Evolutionary conservation across 352 stramenopile genomes (phyloP), one percentile per base, ranked within the genome.

Genomic region (Phytophthora meadii): DNA sequence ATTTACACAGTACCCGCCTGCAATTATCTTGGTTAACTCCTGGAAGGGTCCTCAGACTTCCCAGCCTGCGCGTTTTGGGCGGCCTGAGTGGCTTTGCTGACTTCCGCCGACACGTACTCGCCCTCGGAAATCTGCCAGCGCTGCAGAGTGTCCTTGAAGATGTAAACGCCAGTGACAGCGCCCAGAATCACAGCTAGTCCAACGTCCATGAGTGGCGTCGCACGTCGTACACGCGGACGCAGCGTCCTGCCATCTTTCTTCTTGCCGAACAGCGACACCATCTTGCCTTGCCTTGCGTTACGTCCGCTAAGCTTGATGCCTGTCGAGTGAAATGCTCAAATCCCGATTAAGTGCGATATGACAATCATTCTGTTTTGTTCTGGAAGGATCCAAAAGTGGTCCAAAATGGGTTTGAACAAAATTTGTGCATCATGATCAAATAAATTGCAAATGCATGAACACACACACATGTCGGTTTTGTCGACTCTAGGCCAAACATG

Each of bases 111-210:
- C 36, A 65, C 52, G 49, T 65, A 72, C 28, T 76, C 63, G 44
- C 59, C 60, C 58, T 78, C 68, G 15, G 72, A 68, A 25, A 81
- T 60, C 48, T 82, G 77, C 72, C 72, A 88, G 46, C 72, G 58
- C 53, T 76, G 70, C 58, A 90, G 71, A 45, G 79, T 84, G 70
- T 90, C 82, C 48, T 88, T 85, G 72, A 90, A 90, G 58, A 90
- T 90, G 63, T 90, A 90, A n/a, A 88, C 79, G 19, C 79, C 79
- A 11, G 79, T 89, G 24, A 84, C 67, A 36, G 66, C 78, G 22
- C 82, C 82, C 27, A 87, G 24, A 9, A 90, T 51, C 39, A 88
- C 67, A 1, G 82, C 79, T 15, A 90, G 61, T 9, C 66, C 70
- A 27, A 90, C 61, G 47, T 90, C 82, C 69, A 90, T 79, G n/a